These are phyloP conservation scores for Abrus pulchellus DNA, from an alignment of 306 rosid species.

Conservation along the genomic window DNA sequence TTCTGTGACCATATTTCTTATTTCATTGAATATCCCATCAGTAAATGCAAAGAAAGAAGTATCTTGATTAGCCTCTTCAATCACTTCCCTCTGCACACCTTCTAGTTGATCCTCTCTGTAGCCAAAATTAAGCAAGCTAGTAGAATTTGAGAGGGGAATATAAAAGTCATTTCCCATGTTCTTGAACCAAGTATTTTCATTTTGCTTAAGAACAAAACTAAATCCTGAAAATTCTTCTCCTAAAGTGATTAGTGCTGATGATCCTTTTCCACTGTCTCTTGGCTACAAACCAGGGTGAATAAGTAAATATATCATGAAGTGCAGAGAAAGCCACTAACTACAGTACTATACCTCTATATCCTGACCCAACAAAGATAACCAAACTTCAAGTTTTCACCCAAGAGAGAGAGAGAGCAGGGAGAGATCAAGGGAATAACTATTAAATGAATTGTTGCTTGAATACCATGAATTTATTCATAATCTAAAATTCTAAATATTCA, in stretches of 20 bases:
- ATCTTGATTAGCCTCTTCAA: conserved; percentile 49
- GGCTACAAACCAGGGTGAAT: conserved; percentile 59
- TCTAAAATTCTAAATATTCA: conserved; percentile 24
- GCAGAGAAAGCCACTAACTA: conserved; percentile 16
- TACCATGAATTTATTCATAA: conserved; percentile 20
- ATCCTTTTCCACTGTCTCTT: conserved; percentile 64
- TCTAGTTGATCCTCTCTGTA: conserved; percentile 43
- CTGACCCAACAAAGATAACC: conserved; percentile 7
- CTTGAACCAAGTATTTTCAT: conserved; percentile 76
- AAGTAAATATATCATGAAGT: conserved; percentile 36
- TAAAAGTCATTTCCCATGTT: conserved; percentile 73
- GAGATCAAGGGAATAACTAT: neutral
- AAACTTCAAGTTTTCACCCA: conserved; percentile 29
- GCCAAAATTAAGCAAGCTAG: conserved; percentile 34
- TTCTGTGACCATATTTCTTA: conserved; percentile 66
- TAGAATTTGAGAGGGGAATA: conserved; percentile 67
- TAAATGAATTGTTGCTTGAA: conserved; percentile 14
- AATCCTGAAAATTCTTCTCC: conserved; percentile 74
- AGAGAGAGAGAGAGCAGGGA: neutral
- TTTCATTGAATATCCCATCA: conserved; percentile 64
- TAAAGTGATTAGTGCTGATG: conserved; percentile 64
- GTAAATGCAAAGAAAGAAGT: conserved; percentile 54
- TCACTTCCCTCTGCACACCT: conserved; percentile 50
- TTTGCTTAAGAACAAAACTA: conserved; percentile 77
- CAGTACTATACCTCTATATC: neutral